phyloP scores from a whole-genome alignment of 371 early-diverging fungal genomes.

The Mucor velutinosus region DNA sequence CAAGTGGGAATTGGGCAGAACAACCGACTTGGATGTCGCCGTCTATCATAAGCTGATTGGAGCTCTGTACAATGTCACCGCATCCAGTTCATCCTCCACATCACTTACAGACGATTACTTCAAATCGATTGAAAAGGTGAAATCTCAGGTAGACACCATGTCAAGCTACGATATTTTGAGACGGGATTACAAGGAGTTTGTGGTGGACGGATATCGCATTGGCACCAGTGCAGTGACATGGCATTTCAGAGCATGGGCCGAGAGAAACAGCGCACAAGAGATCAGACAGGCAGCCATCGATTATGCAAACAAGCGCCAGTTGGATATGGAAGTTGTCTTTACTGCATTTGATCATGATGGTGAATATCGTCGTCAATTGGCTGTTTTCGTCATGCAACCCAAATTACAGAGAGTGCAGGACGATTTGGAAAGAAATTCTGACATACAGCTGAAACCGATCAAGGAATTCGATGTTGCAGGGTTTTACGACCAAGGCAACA shows the following conservation, averaged over 20 bases:
- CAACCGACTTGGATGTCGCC: slow-evolving; percentile 53
- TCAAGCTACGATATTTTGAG: slow-evolving; percentile 60
- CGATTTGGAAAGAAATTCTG: slow-evolving; percentile 25
- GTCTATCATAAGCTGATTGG: slow-evolving; percentile 39
- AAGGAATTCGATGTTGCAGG: neutral
- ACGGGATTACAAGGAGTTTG: slow-evolving; percentile 82
- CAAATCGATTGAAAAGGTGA: slow-evolving; percentile 56
- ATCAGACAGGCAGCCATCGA: slow-evolving; percentile 24
- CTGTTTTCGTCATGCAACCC: slow-evolving; percentile 46
- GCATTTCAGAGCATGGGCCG: slow-evolving; percentile 55
- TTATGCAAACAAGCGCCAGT: slow-evolving; percentile 38
- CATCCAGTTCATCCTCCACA: neutral
- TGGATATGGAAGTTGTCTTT: slow-evolving; percentile 66
- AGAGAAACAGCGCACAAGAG: slow-evolving; percentile 32
- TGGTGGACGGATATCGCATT: slow-evolving; percentile 40
- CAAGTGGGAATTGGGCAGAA: slow-evolving; percentile 55
- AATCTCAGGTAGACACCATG: slow-evolving; percentile 54
- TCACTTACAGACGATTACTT: slow-evolving; percentile 31
- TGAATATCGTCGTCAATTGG: slow-evolving; percentile 66
- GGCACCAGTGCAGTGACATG: slow-evolving; percentile 72
- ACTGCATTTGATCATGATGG: slow-evolving; percentile 59
- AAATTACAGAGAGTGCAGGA: slow-evolving; percentile 19
- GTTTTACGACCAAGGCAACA: slow-evolving; percentile 56
- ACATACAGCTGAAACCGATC: neutral
- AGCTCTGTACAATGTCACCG: neutral